These are phyloP conservation scores for Teunomyces atbi DNA, from an alignment of 805 yeast species.

Conservation along the genomic window DNA sequence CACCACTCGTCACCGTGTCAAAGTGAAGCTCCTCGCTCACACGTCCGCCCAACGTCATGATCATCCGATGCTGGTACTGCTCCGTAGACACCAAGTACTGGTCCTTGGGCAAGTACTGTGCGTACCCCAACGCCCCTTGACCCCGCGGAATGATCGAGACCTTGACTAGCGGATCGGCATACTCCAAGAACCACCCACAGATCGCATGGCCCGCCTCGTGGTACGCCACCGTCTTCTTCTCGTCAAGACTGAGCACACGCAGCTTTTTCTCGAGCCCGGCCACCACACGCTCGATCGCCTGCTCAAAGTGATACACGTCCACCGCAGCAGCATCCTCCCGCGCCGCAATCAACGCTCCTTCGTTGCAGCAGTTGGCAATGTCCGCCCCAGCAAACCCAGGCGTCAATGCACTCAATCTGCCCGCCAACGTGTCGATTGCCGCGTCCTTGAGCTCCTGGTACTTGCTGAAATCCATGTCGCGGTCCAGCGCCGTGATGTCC, in stretches of 20 bases:
- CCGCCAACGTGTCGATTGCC: constrained; percentile 62
- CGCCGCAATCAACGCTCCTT: constrained; percentile 92
- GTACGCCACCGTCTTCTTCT: constrained; percentile 83
- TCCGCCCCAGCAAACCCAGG: constrained; percentile 98
- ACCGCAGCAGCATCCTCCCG: constrained; percentile 65
- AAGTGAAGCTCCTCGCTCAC: constrained; percentile 90
- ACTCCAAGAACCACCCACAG: constrained; percentile 88
- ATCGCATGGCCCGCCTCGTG: constrained; percentile 98
- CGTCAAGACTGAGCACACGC: constrained; percentile 72
- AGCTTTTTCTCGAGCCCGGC: constrained; percentile 92
- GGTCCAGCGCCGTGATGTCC: constrained; percentile 33
- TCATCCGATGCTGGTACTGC: constrained; percentile 80
- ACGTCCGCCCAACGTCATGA: constrained; percentile 93
- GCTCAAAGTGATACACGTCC: constrained; percentile 74
- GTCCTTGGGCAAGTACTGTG: constrained; percentile 91
- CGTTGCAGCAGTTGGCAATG: constrained; percentile 91
- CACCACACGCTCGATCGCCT: constrained; percentile 90
- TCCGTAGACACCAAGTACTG: constrained; percentile 73
- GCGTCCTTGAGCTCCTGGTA: constrained; percentile 39
- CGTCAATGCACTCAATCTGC: constrained; percentile 84
- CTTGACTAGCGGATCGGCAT: constrained; percentile 87
- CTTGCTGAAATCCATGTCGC: constrained; percentile 38
- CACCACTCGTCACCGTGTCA: constrained; percentile 86
- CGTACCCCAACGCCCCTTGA: constrained; percentile 93
- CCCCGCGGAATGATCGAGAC: constrained; percentile 96